Percentiles rank a stretch among this genome's conserved stretches.
phyloP scores from a whole-genome alignment of 768 basidiomycete genomes.

The Tylopilus felleus region DNA sequence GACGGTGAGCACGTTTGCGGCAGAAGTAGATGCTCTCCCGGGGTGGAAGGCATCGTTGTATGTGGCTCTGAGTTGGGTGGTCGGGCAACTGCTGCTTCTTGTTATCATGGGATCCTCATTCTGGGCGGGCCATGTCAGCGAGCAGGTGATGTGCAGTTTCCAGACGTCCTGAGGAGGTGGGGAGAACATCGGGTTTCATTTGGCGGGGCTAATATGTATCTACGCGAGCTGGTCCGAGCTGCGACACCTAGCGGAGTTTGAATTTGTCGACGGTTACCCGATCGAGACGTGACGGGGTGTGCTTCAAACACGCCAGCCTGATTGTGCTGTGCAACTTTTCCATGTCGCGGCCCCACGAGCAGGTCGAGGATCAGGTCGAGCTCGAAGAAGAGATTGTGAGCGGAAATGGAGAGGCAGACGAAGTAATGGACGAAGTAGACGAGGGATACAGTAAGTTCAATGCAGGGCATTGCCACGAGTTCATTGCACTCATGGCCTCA shows the following conservation, averaged over 20 bases:
- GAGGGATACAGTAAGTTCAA: conserved; percentile 73
- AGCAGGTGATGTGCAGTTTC: conserved; percentile 51
- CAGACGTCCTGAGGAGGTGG: conserved; percentile 4
- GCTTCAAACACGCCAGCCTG: conserved; percentile 19
- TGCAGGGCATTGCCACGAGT: conserved; percentile 3
- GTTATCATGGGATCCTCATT: conserved; percentile 69
- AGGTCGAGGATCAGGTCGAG: conserved; percentile 48
- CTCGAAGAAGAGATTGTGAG: conserved; percentile 61
- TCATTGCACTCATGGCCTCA: conserved; percentile 17
- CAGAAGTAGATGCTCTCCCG: conserved; percentile 63
- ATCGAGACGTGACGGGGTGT: conserved; percentile 20
- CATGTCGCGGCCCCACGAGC: conserved; percentile 39
- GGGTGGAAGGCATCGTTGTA: conserved; percentile 65
- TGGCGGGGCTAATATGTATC: background rate
- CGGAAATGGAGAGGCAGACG: conserved; percentile 62
- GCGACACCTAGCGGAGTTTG: conserved; percentile 26
- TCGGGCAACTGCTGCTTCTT: conserved; percentile 67
- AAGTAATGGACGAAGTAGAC: conserved; percentile 70
- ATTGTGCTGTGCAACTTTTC: conserved; percentile 23
- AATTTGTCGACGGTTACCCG: conserved; percentile 26
- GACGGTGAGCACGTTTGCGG: conserved; percentile 90
- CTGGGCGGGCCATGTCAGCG: conserved; percentile 45
- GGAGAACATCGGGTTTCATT: background rate
- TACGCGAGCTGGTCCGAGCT: background rate
- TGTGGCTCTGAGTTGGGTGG: conserved; percentile 60